Conservation (phyloP, 73 alveolate species). For the Halteria grandinella region DNA sequence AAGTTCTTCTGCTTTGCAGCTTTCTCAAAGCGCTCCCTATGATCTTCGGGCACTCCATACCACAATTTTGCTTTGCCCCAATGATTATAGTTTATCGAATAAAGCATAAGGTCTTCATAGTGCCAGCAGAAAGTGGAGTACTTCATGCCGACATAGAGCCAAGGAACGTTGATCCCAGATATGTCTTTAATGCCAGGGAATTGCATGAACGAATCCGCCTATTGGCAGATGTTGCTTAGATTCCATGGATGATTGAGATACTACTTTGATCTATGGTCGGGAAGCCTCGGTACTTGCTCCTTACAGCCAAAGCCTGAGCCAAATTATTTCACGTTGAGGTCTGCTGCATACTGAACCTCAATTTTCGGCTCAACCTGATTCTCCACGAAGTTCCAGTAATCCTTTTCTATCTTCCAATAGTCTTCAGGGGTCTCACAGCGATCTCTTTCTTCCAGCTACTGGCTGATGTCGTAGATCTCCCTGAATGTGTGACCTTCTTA, state of each 20-base stretch:
- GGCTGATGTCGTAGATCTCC: slow-evolving; percentile 48
- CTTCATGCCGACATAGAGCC: slow-evolving; percentile 84
- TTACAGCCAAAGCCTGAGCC: slow-evolving; percentile 77
- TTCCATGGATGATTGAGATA: slow-evolving; percentile 71
- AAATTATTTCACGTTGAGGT: slow-evolving; percentile 67
- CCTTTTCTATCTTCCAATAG: slow-evolving; percentile 67
- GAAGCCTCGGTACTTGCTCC: neutral
- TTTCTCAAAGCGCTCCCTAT: slow-evolving; percentile 74
- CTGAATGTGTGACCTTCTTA: slow-evolving; percentile 47
- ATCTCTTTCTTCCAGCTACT: slow-evolving; percentile 27
- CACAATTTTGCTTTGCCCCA: slow-evolving; percentile 85
- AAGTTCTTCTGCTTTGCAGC: slow-evolving; percentile 64
- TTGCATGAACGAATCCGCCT: slow-evolving; percentile 65
- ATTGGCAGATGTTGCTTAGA: slow-evolving; percentile 54
- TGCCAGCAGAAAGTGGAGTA: slow-evolving; percentile 89
- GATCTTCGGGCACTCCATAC: slow-evolving; percentile 84
- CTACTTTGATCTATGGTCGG: slow-evolving; percentile 30
- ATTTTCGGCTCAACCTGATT: slow-evolving; percentile 61
- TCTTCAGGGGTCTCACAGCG: slow-evolving; percentile 17
- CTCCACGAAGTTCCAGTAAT: slow-evolving; percentile 80
- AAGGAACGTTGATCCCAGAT: slow-evolving; percentile 84
- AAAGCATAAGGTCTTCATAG: slow-evolving; percentile 75
- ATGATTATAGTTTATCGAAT: slow-evolving; percentile 84
- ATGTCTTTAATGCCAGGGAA: slow-evolving; percentile 68
- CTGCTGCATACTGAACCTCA: slow-evolving; percentile 88